These are phyloP conservation scores for Colletotrichum truncatum DNA, from an alignment of 2,329 filamentous ascomycete genomes.

Conservation along the genomic window DNA sequence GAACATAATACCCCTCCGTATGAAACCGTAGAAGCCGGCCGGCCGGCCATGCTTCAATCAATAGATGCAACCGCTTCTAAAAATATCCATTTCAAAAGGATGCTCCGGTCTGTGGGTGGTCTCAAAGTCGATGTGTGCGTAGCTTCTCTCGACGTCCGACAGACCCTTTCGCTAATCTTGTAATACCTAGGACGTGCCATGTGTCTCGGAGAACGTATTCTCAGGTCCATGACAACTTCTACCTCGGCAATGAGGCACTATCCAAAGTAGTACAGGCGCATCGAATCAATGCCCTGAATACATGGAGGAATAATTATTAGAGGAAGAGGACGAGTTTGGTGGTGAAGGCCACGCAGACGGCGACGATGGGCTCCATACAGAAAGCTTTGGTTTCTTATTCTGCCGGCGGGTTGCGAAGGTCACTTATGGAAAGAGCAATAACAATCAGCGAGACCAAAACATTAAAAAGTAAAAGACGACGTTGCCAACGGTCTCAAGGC, in stretches of 20 bases:
- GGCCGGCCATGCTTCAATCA: no score
- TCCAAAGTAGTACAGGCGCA: slow-evolving; percentile 91
- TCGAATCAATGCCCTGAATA: slow-evolving; percentile 90
- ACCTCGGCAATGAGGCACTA: slow-evolving; percentile 92
- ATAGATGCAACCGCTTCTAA: slow-evolving; percentile 41
- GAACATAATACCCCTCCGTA: no score
- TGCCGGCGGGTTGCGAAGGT: slow-evolving; percentile 62
- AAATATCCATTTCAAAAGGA: slow-evolving; percentile 69
- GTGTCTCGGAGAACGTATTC: slow-evolving; percentile 78
- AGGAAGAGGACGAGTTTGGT: slow-evolving; percentile 89
- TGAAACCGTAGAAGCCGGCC: no score
- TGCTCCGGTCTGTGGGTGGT: slow-evolving; percentile 94
- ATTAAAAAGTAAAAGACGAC: slow-evolving; percentile 97
- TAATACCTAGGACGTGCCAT: slow-evolving; percentile 92
- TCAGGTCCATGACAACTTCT: slow-evolving; percentile 90
- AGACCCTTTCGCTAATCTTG: slow-evolving; percentile 94
- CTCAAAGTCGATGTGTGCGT: slow-evolving; percentile 97
- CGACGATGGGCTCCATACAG: slow-evolving; percentile 84
- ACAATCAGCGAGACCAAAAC: slow-evolving; percentile 89
- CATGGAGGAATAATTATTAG: slow-evolving; percentile 88
- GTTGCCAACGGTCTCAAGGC: slow-evolving; percentile 94
- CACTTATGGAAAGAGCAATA: slow-evolving; percentile 84
- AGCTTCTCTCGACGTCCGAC: slow-evolving; percentile 90
- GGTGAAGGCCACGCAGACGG: slow-evolving; percentile 81
- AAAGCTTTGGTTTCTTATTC: slow-evolving; percentile 69